Percentiles rank a stretch among this genome's conserved stretches.
Conservation (phyloP, 805 yeast species). For the Sporopachydermia quercuum region DNA sequence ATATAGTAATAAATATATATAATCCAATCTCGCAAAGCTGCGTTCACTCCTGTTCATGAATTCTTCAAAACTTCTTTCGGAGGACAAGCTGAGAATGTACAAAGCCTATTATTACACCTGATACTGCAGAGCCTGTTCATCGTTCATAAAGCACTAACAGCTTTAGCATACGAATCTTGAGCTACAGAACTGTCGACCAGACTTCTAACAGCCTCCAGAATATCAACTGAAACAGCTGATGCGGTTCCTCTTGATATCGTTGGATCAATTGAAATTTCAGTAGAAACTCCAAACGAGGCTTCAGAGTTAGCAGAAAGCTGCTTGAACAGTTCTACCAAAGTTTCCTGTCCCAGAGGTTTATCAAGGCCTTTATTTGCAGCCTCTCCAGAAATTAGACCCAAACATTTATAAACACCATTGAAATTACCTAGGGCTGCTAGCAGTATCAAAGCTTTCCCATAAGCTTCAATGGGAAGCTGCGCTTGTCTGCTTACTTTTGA, state of each 20-base stretch:
- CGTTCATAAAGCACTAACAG: conserved; percentile 1
- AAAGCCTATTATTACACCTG: conserved; percentile 1
- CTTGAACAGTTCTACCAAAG: conserved; percentile 1
- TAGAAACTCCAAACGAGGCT: conserved; percentile 1
- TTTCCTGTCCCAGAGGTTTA: conserved; percentile 1
- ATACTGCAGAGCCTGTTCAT: conserved; percentile 1
- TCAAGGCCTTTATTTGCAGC: conserved; percentile 1
- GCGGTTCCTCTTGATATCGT: conserved; percentile 1
- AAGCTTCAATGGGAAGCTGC: conserved; percentile 1
- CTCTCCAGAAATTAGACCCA: conserved; percentile 1
- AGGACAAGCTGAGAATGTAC: conserved; percentile 1
- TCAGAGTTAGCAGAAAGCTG: conserved; percentile 1
- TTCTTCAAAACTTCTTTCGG: conserved; percentile 1
- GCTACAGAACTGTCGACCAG: conserved; percentile 1
- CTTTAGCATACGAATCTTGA: conserved; percentile 1
- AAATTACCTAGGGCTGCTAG: not conserved
- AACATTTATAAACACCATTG: conserved; percentile 1
- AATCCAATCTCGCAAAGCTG: conserved; percentile 1
- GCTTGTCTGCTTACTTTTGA: conserved; percentile 1
- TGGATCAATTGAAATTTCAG: conserved; percentile 1
- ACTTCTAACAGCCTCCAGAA: conserved; percentile 1
- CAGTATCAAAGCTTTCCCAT: conserved; percentile 1
- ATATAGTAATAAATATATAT: not conserved
- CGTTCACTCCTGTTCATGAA: conserved; percentile 1
- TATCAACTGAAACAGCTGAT: not conserved